phyloP scores from a whole-genome alignment of 768 basidiomycete species.

The Calvatia gigantea region DNA sequence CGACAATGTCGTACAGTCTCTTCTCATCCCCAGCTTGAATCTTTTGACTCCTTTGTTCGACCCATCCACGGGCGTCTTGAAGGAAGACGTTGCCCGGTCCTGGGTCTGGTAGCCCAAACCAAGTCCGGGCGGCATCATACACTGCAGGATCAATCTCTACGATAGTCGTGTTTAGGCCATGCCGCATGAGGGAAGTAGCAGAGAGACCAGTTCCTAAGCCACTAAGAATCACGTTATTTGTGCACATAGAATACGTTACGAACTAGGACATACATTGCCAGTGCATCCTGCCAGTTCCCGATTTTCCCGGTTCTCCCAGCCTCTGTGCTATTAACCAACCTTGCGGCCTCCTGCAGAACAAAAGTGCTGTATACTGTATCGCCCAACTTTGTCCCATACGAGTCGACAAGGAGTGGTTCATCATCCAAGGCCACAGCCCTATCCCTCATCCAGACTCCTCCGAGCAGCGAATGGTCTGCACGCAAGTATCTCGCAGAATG shows the following conservation, averaged over 20 bases:
- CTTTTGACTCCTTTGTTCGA: constrained; percentile 36
- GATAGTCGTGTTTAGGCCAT: constrained; percentile 70
- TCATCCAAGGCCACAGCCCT: constrained; percentile 41
- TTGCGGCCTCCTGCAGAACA: constrained; percentile 80
- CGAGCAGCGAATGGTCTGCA: constrained; percentile 61
- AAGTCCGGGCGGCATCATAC: constrained; percentile 74
- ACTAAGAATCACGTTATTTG: constrained; percentile 39
- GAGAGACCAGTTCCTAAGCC: constrained; percentile 88
- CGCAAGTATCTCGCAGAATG: constrained; percentile 60
- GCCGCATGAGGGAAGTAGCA: constrained; percentile 67
- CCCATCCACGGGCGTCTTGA: constrained; percentile 74
- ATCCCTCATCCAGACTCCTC: constrained; percentile 76
- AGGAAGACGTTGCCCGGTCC: constrained; percentile 60
- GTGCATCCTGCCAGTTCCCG: constrained; percentile 45
- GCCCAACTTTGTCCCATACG: constrained; percentile 51
- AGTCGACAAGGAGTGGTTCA: constrained; percentile 42
- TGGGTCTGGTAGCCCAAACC: constrained; percentile 76
- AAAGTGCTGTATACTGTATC: constrained; percentile 86
- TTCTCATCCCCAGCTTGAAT: constrained; percentile 24
- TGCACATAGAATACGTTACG: constrained; percentile 6
- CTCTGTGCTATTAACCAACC: constrained; percentile 57
- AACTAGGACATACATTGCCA: constrained; percentile 60
- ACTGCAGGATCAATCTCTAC: constrained; percentile 95
- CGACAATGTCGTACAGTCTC: constrained; percentile 60
- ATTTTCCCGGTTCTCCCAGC: constrained; percentile 30